Conservation (phyloP, 106 monocot genomes). For the Ottelia alismoides region DNA sequence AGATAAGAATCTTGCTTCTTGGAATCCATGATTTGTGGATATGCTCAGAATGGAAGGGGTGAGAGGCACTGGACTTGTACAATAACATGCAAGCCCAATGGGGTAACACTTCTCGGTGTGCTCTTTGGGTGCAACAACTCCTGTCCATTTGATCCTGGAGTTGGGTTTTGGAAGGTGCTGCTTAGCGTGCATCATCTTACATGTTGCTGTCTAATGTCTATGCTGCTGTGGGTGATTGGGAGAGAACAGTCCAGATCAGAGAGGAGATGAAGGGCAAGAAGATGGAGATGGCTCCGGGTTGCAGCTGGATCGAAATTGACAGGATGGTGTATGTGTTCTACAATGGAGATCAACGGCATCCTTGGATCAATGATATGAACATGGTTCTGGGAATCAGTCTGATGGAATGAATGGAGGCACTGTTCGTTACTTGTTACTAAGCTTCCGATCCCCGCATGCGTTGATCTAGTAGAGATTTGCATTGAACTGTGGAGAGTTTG, state of each 20-base stretch:
- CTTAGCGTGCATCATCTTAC: slow-evolving; percentile 43
- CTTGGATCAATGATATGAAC: slow-evolving; percentile 42
- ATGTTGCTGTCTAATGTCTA: slow-evolving; percentile 62
- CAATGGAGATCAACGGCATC: slow-evolving; percentile 43
- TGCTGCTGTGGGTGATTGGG: slow-evolving; percentile 46
- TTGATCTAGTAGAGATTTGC: too few relatives aligned
- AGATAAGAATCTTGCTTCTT: slow-evolving; percentile 33
- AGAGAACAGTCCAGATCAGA: slow-evolving; percentile 29
- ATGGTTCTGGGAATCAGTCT: slow-evolving; percentile 8
- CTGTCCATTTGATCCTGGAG: slow-evolving; percentile 53
- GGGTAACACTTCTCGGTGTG: slow-evolving; percentile 55
- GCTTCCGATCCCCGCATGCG: too few relatives aligned
- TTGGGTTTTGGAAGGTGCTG: slow-evolving; percentile 77
- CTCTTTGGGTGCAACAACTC: too few relatives aligned
- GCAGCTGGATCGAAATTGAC: slow-evolving; percentile 76
- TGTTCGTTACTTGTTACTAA: too few relatives aligned
- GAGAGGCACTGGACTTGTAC: slow-evolving; percentile 39
- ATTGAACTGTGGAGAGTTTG: too few relatives aligned
- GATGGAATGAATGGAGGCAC: too few relatives aligned
- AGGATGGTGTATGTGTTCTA: slow-evolving; percentile 46
- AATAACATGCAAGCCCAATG: slow-evolving; percentile 45
- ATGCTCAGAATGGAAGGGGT: slow-evolving; percentile 60
- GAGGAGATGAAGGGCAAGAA: slow-evolving; percentile 52
- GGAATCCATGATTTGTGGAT: slow-evolving; percentile 59
- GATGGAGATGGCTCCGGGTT: slow-evolving; percentile 54